Evolutionary conservation across 805 yeast genomes (phyloP).

Genomic region (Yamadazyma kitorensis): DNA sequence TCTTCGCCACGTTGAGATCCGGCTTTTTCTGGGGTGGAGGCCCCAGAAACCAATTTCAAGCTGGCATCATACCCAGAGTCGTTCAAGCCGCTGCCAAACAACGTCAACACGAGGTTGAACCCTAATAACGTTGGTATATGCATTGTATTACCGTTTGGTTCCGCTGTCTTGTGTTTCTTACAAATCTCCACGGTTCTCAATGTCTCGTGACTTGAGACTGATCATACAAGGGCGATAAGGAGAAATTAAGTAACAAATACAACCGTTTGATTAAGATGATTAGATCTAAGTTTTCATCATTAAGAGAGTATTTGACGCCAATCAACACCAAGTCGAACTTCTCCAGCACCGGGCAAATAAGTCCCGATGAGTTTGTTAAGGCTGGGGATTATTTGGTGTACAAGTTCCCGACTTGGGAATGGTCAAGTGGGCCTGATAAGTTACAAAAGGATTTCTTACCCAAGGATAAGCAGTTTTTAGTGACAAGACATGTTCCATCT

Average conservation of each 20-base stretch:
- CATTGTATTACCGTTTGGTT: no score
- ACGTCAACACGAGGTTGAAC: no score
- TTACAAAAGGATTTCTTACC: conserved; percentile 71
- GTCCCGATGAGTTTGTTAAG: conserved; percentile 90
- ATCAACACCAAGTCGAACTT: conserved; percentile 84
- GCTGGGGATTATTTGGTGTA: conserved; percentile 93
- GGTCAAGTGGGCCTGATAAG: conserved; percentile 48
- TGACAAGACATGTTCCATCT: conserved; percentile 88
- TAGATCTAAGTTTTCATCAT: conserved; percentile 75
- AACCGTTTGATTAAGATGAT: no score
- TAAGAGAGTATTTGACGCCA: conserved; percentile 93
- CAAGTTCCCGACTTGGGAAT: conserved; percentile 96
- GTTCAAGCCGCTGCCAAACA: no score
- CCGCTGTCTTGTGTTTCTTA: neutral
- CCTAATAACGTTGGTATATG: no score
- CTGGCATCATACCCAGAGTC: no score
- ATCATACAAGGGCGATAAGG: no score
- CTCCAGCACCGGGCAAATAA: conserved; percentile 81
- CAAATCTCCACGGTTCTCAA: no score
- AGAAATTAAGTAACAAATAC: no score
- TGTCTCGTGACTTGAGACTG: no score
- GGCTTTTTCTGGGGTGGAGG: no score
- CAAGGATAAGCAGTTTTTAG: conserved; percentile 77
- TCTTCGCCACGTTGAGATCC: no score
- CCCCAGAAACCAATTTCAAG: neutral